phyloP scores from a whole-genome alignment of 2,329 filamentous ascomycete genomes.

The Akanthomyces dipterigenus region DNA sequence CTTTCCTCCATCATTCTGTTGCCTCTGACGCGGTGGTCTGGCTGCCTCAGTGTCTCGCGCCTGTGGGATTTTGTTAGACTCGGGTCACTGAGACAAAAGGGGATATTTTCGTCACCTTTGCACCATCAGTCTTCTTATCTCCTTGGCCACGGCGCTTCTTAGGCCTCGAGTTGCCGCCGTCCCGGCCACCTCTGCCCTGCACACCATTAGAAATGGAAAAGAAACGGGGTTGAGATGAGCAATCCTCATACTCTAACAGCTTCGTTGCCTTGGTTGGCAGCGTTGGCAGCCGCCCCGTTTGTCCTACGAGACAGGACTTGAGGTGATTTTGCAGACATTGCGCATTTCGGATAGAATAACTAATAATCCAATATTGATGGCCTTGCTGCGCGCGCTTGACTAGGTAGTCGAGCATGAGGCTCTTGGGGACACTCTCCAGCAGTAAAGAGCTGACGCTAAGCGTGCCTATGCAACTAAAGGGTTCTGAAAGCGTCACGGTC shows the following conservation, averaged over 20 bases:
- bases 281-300: constrained; percentile 23
- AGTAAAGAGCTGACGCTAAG: not conserved
- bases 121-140: constrained; percentile 22
- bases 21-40: constrained; percentile 40
- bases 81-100: not conserved
- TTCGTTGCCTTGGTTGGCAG: constrained; percentile 22
- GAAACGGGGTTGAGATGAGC: not conserved
- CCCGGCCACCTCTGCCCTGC: constrained; percentile 14
- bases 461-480: constrained; percentile 11
- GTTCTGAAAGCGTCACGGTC: not conserved
- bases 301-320: constrained; percentile 30
- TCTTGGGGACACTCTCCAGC: not conserved
- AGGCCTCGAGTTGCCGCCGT: constrained; percentile 17
- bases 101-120: constrained; percentile 20
- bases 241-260: constrained; percentile 4
- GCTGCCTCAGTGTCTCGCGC: constrained; percentile 21
- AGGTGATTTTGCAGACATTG: constrained; percentile 30
- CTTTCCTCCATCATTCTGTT: constrained; percentile 64
- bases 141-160: constrained; percentile 21
- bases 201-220: constrained; percentile 9
- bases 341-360: constrained; percentile 20
- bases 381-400: not conserved
- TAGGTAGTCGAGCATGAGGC: not conserved
- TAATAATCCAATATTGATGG: constrained; percentile 12
- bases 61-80: not conserved